phyloP scores from a whole-genome alignment of 1,284 basidiomycete genomes.

The Heterobasidion parviporum region DNA sequence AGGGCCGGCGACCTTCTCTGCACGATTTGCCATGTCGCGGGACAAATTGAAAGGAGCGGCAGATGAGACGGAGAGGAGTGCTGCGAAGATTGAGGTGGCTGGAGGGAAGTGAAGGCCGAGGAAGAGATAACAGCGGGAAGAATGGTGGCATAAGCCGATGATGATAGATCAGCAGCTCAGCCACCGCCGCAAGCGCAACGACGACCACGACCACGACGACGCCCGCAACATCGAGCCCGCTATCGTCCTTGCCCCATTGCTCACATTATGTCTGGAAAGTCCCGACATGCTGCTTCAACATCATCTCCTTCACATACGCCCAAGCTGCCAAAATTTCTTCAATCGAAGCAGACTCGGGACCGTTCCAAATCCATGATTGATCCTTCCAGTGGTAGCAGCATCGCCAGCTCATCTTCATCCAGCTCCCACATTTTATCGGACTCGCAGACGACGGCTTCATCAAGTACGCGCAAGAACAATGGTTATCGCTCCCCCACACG shows the following conservation, averaged over 20 bases:
- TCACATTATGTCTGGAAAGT: constrained; percentile 18
- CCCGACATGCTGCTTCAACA: constrained; percentile 11
- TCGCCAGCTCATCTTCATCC: constrained; percentile 22
- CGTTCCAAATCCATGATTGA: constrained; percentile 51
- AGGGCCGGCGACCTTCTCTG: too few relatives aligned
- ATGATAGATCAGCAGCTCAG: too few relatives aligned
- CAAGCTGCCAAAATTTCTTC: constrained; percentile 60
- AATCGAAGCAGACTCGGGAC: constrained; percentile 48
- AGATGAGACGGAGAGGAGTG: too few relatives aligned
- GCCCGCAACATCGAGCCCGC: neutral
- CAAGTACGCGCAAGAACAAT: neutral
- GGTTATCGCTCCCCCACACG: constrained; percentile 12
- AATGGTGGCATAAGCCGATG: too few relatives aligned
- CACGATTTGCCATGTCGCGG: too few relatives aligned
- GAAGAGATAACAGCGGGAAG: too few relatives aligned
- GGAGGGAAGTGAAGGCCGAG: too few relatives aligned
- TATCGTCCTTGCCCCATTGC: neutral
- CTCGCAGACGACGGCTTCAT: neutral
- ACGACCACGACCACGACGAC: constrained; percentile 7
- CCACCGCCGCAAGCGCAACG: neutral
- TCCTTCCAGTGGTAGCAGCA: constrained; percentile 29
- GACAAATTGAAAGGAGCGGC: too few relatives aligned
- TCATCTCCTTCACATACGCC: constrained; percentile 22
- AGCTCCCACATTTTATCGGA: neutral
- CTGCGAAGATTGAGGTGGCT: too few relatives aligned